A percentile compares a stretch with the other conserved stretches of the same genome.
Conservation (phyloP, 2,329 filamentous ascomycete genomes). For the Penicillium decumbens region DNA sequence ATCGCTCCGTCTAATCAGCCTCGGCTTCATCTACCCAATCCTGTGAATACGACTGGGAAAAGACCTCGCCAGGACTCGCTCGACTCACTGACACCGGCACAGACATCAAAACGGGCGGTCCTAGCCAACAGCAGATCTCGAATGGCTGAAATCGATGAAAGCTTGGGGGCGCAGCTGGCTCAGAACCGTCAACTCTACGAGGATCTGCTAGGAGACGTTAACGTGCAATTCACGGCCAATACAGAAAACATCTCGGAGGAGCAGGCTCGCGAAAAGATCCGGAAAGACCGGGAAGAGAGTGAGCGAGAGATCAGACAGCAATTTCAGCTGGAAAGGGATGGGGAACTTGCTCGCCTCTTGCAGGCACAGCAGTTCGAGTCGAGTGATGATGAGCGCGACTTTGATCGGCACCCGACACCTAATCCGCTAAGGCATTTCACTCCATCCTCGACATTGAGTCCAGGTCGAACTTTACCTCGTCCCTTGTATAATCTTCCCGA, state of each 20-base stretch:
- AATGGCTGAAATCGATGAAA: conserved; percentile 9
- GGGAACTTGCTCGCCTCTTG: conserved; percentile 37
- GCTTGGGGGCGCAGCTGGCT: conserved; percentile 4
- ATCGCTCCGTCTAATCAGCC: neutral
- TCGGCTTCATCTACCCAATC: neutral
- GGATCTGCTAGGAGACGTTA: conserved; percentile 4
- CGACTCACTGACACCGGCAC: conserved; percentile 1
- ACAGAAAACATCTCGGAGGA: neutral
- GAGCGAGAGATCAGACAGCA: conserved; percentile 8
- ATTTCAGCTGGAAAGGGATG: conserved; percentile 27
- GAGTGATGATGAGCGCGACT: neutral
- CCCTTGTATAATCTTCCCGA: conserved; percentile 7
- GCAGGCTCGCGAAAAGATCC: conserved; percentile 20
- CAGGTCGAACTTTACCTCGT: neutral
- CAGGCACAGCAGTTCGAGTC: conserved; percentile 24
- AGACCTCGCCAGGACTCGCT: conserved; percentile 16
- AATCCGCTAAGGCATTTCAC: neutral
- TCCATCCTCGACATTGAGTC: neutral
- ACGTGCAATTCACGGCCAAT: conserved; percentile 1
- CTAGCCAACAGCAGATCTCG: conserved; percentile 3
- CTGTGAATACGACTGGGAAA: conserved; percentile 13
- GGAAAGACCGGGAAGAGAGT: conserved; percentile 26
- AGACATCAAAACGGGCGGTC: conserved; percentile 15
- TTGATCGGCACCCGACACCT: neutral
- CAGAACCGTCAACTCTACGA: conserved; percentile 3